Conservation (phyloP, 768 basidiomycete species). For the Mycena filopes region DNA sequence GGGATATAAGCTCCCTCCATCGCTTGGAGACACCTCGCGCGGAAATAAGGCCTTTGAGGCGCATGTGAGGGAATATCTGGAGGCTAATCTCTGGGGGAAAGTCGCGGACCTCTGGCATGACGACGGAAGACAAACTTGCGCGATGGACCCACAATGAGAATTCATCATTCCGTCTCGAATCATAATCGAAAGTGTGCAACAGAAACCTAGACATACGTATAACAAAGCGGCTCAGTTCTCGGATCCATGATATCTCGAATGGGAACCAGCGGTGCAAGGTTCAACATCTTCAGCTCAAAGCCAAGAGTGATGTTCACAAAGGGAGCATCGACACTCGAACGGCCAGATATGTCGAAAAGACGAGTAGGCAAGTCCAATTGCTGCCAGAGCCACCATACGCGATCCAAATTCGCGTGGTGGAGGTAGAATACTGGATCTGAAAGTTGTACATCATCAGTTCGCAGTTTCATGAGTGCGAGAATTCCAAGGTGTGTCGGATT, state of each 20-base stretch:
- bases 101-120: neutral
- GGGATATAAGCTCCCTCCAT: constrained; percentile 22
- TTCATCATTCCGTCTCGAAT: too few species aligned
- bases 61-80: constrained; percentile 34
- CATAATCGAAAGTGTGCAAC: too few species aligned
- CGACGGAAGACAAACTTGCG: too few species aligned
- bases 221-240: constrained; percentile 16
- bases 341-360: constrained; percentile 35
- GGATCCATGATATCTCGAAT: constrained; percentile 31
- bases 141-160: too few species aligned
- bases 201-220: constrained; percentile 19
- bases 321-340: constrained; percentile 26
- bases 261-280: constrained; percentile 22
- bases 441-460: neutral
- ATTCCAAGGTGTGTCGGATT: too few species aligned
- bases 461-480: neutral
- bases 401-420: constrained; percentile 39
- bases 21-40: constrained; percentile 31
- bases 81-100: constrained; percentile 32
- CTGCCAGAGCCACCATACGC: constrained; percentile 40
- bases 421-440: constrained; percentile 40
- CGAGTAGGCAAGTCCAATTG: constrained; percentile 28
- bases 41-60: constrained; percentile 35
- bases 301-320: constrained; percentile 29
- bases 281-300: constrained; percentile 28